These are phyloP conservation scores for Komagataella mondaviorum DNA, from an alignment of 805 yeast genomes.

Conservation along the genomic window DNA sequence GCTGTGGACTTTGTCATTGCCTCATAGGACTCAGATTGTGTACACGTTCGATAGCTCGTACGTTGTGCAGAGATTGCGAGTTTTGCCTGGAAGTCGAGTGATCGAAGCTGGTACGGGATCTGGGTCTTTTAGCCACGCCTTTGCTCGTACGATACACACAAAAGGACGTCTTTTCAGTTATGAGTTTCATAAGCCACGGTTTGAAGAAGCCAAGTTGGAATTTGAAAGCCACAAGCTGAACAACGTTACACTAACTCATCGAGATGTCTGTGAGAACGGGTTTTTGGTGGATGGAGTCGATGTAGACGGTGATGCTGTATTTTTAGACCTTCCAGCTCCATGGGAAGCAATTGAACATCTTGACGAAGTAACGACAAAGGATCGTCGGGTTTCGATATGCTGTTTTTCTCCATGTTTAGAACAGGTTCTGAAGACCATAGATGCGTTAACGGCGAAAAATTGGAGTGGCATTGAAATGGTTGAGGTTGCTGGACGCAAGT, in stretches of 20 bases:
- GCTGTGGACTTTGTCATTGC: slow-evolving; percentile 89
- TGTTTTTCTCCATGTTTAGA: slow-evolving; percentile 98
- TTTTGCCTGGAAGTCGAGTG: slow-evolving; percentile 63
- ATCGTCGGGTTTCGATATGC: slow-evolving; percentile 56
- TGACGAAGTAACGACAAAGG: slow-evolving; percentile 36
- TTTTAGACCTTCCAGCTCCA: slow-evolving; percentile 91
- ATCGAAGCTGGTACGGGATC: slow-evolving; percentile 98
- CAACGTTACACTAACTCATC: slow-evolving; percentile 57
- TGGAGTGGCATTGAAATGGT: slow-evolving; percentile 89
- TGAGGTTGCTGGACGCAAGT: slow-evolving; percentile 71
- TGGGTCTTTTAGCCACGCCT: slow-evolving; percentile 88
- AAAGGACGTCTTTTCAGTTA: slow-evolving; percentile 64
- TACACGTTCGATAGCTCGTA: slow-evolving; percentile 93
- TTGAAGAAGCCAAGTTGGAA: slow-evolving; percentile 64
- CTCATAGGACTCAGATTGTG: slow-evolving; percentile 96
- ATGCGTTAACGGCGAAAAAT: slow-evolving; percentile 57
- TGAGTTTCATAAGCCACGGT: slow-evolving; percentile 86
- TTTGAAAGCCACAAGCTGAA: slow-evolving; percentile 58
- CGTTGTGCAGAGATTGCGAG: slow-evolving; percentile 68
- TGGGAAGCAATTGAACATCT: slow-evolving; percentile 89
- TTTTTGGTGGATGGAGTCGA: slow-evolving; percentile 35
- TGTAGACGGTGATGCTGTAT: slow-evolving; percentile 51
- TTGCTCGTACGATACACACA: slow-evolving; percentile 61
- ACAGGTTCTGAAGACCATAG: slow-evolving; percentile 83
- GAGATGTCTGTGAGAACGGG: slow-evolving; percentile 88